Base-by-base conservation (phyloP, 805 yeast genomes). In the Hanseniaspora clermontiae region DNA sequence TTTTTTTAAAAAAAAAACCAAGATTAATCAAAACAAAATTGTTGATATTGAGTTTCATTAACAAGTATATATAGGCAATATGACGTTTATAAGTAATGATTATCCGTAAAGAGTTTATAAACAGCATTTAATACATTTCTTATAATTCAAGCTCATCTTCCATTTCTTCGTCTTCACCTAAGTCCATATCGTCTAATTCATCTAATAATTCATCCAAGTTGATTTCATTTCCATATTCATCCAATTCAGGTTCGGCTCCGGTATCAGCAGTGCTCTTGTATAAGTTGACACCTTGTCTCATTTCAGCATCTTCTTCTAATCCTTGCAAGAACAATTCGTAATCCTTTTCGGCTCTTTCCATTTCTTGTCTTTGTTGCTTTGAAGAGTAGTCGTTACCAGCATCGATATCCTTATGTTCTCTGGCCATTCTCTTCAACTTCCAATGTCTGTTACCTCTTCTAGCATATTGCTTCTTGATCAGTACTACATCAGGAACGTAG, bases 371-470 rank as follows among this genome's bases (percentile, higher is more conserved):
- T 57, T 87, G 90, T 61, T 80, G 84, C 72, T 89, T 84, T 2
- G 80, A 75, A 59, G 71, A 74, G 61, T 68, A 68, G 58, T 76
- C 80, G 62, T 80, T 82, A 61, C 80, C 76, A 58, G 93, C 95
- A 47, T 83, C 89, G 61, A 87, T 81, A 63, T 90, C 97, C 62
- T 81, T 79, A 73, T 90, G 95, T 72, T 93, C 97, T 66, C 78
- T 86, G 40, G 97, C 97, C 96, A 91, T 90, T 77, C 97, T 85
- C 82, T 87, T 86, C 71, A 91, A 81, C 72, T 84, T 87, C 95
- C 95, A 87, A 76, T 82, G 79, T 79, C 83, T 84, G 61, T 79
- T 72, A 74, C 81, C 84, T 74, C 83, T 84, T 76, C 95, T 83
- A 48, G 82, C 77, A 74, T 89, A 91, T 70, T 79, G 79, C 68